A percentile compares a stretch with the other conserved stretches of the same genome.
Conservation (phyloP, 2,329 filamentous ascomycete species). For the Fusarium zealandicum region DNA sequence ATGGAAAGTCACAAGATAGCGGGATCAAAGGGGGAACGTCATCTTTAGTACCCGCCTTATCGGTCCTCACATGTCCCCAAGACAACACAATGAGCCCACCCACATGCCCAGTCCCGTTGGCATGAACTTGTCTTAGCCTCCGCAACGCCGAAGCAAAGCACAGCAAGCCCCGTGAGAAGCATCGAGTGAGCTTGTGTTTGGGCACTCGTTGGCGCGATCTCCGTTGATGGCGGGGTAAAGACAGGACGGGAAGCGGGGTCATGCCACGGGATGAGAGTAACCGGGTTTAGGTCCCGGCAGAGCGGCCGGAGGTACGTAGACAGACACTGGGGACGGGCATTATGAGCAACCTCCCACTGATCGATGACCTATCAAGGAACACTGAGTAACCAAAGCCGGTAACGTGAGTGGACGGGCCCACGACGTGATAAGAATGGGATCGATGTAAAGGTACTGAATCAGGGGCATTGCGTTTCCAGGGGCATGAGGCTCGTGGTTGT, state of each 20-base stretch:
- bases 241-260: background rate
- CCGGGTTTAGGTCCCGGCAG: too few species aligned
- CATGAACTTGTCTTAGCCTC: slow-evolving; percentile 24
- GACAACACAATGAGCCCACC: slow-evolving; percentile 4
- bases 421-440: too few species aligned
- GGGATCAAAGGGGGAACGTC: slow-evolving; percentile 9
- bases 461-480: background rate
- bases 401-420: too few species aligned
- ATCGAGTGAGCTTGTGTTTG: slow-evolving; percentile 12
- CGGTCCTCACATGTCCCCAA: slow-evolving; percentile 4
- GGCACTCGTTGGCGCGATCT: slow-evolving; percentile 5
- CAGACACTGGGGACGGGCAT: too few species aligned
- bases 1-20: too few species aligned
- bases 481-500: slow-evolving; percentile 9
- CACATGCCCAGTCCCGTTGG: slow-evolving; percentile 22
- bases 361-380: too few species aligned
- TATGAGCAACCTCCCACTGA: too few species aligned
- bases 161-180: slow-evolving; percentile 12
- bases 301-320: too few species aligned
- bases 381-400: too few species aligned
- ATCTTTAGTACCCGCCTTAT: slow-evolving; percentile 26
- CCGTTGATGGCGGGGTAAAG: slow-evolving; percentile 37
- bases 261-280: too few species aligned
- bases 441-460: too few species aligned
- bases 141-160: slow-evolving; percentile 31